Evolutionary conservation across 495 filamentous ascomycete genomes (phyloP).

Genomic region (Chaetomium tenue): DNA sequence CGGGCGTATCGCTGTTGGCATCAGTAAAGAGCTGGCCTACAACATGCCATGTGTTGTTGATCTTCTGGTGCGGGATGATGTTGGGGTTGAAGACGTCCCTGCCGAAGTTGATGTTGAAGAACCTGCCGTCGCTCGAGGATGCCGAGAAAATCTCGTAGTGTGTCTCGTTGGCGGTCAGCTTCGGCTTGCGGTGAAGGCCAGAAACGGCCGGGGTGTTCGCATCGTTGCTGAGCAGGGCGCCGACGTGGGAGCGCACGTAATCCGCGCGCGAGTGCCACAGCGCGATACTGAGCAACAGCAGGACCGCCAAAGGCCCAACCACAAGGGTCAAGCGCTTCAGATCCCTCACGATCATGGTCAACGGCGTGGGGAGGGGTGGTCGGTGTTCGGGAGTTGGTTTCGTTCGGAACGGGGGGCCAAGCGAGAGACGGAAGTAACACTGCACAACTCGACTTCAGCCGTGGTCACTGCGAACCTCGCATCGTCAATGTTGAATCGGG

Average conservation of each 20-base stretch:
- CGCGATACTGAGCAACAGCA: constrained; percentile 30
- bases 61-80: constrained; percentile 51
- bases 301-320: constrained; percentile 25
- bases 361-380: background rate
- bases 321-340: constrained; percentile 35
- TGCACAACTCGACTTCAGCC: background rate
- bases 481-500: background rate
- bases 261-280: constrained; percentile 24
- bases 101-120: constrained; percentile 47
- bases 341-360: constrained; percentile 37
- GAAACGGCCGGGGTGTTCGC: background rate
- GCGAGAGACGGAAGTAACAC: constrained; percentile 10
- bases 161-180: constrained; percentile 14
- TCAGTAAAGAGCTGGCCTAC: constrained; percentile 42
- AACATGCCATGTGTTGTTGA: constrained; percentile 47
- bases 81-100: constrained; percentile 49
- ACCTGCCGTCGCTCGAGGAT: constrained; percentile 42
- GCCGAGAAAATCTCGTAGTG: constrained; percentile 45
- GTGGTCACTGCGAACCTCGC: background rate
- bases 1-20: constrained; percentile 16
- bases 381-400: background rate
- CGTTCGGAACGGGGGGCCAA: background rate
- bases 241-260: constrained; percentile 15
- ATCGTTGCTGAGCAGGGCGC: constrained; percentile 10
- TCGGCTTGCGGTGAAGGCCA: constrained; percentile 2